Evolutionary conservation across 495 filamentous ascomycete species (phyloP), one percentile per base, ranked within the genome.

Genomic region (Daldinia childiae): DNA sequence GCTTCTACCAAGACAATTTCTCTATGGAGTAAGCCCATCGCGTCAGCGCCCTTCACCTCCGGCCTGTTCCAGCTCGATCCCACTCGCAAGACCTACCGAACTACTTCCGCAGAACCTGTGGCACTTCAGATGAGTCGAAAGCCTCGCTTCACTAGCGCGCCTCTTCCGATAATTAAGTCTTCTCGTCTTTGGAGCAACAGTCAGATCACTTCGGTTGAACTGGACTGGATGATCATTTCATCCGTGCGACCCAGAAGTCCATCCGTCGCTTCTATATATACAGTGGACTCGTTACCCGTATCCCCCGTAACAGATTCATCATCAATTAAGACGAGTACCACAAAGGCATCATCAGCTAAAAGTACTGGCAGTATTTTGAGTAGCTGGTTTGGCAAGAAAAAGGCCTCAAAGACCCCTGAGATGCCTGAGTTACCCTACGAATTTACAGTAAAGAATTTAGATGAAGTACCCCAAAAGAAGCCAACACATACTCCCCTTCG

Each of bases 141-240:
- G 38, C 56, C 68, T 52, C 64, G 74, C n/a, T 61, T 55, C 3
- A 64, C 68, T 19, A 58, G 71, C 17, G 71, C 74, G 63, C 73
- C 80, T 9, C 48, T 81, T 14, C 72, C 76, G 8, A 62, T 7
- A 6, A 60, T 81, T 38, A 61, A 73, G 17, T 82, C 82, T 8
- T 69, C 58, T 6, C 43, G 48, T 9, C 76, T 83, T 21, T 84
- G 82, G 82, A 51, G 50, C 6, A 66, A 36, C 11, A 41, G 21
- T 15, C 43, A 68, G 11, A 51, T 7, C 9, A 58, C 26, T 24
- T 36, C 66, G 3, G 45, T 39, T 36, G 64, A 74, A 55, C 50
- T 66, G 9, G 68, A 78, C 39, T 83, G 81, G 81, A 79, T 81
- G 24, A 60, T 66, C 9, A 70, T 75, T 38, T 67, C 67, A 59